A percentile compares a stretch with the other conserved stretches of the same genome.
phyloP scores from a whole-genome alignment of 495 filamentous ascomycete genomes.

The Xylaria flabelliformis region DNA sequence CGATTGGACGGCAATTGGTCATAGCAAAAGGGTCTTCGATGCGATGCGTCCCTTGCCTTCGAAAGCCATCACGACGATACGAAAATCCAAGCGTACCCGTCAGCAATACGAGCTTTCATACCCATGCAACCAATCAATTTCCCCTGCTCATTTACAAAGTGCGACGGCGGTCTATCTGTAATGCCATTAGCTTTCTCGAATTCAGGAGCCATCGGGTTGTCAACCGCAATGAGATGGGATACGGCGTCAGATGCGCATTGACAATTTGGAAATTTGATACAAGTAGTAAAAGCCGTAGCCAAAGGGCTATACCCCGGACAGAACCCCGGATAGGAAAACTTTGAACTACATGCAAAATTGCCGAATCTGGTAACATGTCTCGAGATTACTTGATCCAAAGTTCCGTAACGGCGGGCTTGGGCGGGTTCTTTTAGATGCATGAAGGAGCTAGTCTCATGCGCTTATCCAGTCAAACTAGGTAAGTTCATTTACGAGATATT shows the following conservation, averaged over 20 bases:
- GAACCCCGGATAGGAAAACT: no score
- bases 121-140: slow-evolving; percentile 14
- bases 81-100: background rate
- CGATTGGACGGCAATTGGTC: background rate
- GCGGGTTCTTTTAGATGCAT: background rate
- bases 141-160: background rate
- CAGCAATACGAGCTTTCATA: slow-evolving; percentile 21
- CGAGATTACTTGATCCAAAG: background rate
- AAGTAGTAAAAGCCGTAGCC: no score
- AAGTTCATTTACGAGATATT: no score
- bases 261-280: no score
- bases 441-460: background rate
- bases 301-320: no score
- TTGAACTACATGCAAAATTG: background rate
- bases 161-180: background rate
- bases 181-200: background rate
- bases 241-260: background rate
- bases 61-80: background rate
- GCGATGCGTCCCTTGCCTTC: background rate
- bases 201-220: background rate
- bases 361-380: background rate
- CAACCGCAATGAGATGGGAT: slow-evolving; percentile 10
- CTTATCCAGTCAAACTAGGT: background rate
- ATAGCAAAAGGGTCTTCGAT: background rate
- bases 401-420: background rate